Conservation (phyloP, 768 basidiomycete genomes). For the Rhodotorula diobovata region DNA sequence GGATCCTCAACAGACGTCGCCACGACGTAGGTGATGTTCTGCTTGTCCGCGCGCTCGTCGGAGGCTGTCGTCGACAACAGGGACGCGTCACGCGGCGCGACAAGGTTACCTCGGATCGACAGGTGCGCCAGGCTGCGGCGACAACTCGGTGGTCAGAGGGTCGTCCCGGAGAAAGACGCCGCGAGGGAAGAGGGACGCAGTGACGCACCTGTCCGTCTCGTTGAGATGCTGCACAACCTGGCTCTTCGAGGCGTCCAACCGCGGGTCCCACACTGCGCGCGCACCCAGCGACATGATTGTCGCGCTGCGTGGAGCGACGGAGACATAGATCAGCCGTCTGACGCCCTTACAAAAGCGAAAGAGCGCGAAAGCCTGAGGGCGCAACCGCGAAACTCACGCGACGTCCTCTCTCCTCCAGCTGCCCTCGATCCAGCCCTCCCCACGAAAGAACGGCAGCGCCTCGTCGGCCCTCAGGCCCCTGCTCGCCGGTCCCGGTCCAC, state of each 20-base stretch:
- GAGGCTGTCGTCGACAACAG: not conserved
- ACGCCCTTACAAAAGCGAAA: not conserved
- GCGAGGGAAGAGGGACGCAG: not conserved
- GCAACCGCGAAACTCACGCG: conserved; percentile 5
- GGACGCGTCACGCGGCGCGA: conserved; percentile 21
- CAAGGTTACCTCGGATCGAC: conserved; percentile 6
- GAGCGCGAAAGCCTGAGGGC: not conserved
- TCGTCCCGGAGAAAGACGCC: not conserved
- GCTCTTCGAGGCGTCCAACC: conserved; percentile 10
- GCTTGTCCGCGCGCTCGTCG: not conserved
- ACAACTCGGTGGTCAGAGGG: not conserved
- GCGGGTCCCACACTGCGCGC: conserved; percentile 25
- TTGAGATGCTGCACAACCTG: conserved; percentile 6
- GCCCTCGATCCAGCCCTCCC: conserved; percentile 36
- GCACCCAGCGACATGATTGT: conserved; percentile 16
- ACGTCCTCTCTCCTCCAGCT: conserved; percentile 31
- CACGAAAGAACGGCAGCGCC: conserved; percentile 26
- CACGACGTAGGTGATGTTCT: conserved; percentile 15
- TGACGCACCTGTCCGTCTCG: conserved; percentile 11
- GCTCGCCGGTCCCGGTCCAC: not conserved
- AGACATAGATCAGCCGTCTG: not conserved
- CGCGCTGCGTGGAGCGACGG: not conserved
- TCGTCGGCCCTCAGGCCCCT: conserved; percentile 26
- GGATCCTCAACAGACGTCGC: conserved; percentile 20
- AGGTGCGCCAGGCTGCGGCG: conserved; percentile 8